Base-by-base conservation (phyloP, 768 basidiomycete species). In the Hydnum rufescens region DNA sequence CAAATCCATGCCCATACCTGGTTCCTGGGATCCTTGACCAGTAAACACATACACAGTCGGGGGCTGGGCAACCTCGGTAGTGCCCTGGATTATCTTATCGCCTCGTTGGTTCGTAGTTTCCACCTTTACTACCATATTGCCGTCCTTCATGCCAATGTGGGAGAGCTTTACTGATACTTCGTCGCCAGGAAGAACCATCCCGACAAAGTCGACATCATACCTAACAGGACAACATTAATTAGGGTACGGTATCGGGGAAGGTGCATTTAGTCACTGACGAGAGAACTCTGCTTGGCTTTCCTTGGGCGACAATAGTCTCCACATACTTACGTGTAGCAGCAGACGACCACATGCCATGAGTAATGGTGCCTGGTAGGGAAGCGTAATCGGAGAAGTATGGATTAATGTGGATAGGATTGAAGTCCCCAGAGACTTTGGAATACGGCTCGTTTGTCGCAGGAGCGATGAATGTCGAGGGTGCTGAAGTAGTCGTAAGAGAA, bases 1-100 rank as follows among this genome's bases (percentile, higher is more conserved):
- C 2, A 99, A 75, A 58, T 96, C 92, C 90, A 99, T 97, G 19
- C 95, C 95, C 95, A 99, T 97, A 19, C 93, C 89, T 44, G 81
- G 80, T 66, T 97, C 70, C 59, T 72, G 71, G 28, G 70, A 71
- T 42, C 71, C 71, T 57, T 72, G 71, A 49, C 70, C 70, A 51
- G 70, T 72, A 62, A 72, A 72, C 60, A 71, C 70, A 58, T 71
- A 72, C 22, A 67, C 68, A 34, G 68, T 67, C 29, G 59, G 55
- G 1, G 92, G 80, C 64, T 99, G 95, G 2, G 78, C 78, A 55
- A 97, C 89, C 64, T 97, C 89, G 2, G 92, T 88, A 13, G 84
- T 76, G 32, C 95, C 95, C 57, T 82, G 77, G 30, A 99, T 71
- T 53, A 99, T 88, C 68, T 87, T 95, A 65, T 92, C 87, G 36